Percentiles rank a stretch among this genome's conserved stretches.
Conservation (phyloP, 2,329 filamentous ascomycete species). For the Alternaria sp. region DNA sequence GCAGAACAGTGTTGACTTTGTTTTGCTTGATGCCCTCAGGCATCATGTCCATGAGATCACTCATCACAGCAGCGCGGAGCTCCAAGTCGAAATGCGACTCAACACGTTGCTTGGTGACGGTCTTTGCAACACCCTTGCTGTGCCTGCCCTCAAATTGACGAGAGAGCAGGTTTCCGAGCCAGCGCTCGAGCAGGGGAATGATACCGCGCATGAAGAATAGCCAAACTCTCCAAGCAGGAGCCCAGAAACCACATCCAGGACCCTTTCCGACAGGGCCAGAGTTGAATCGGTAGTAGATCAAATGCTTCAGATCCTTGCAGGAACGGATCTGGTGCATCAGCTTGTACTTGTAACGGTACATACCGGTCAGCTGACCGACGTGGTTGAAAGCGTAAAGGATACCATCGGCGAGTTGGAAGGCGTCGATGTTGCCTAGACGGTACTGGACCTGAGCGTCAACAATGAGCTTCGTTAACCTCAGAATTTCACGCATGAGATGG, state of each 20-base stretch:
- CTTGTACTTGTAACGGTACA: slow-evolving; percentile 99
- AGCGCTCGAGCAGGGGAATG: slow-evolving; percentile 93
- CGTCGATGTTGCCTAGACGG: slow-evolving; percentile 95
- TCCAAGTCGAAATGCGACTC: slow-evolving; percentile 98
- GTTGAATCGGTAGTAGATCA: slow-evolving; percentile 99
- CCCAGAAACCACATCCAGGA: slow-evolving; percentile 98
- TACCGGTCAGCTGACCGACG: slow-evolving; percentile 95
- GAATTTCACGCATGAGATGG: slow-evolving; percentile 97
- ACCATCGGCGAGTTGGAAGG: slow-evolving; percentile 96
- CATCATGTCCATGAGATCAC: slow-evolving; percentile 99
- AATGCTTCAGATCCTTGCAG: slow-evolving; percentile 98
- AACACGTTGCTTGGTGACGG: slow-evolving; percentile 97
- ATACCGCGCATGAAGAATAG: slow-evolving; percentile 99
- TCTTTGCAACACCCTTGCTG: slow-evolving; percentile 98
- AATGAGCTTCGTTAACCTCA: slow-evolving; percentile 94
- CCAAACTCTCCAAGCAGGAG: slow-evolving; percentile 98
- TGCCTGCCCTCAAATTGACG: slow-evolving; percentile 98
- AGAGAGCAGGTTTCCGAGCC: slow-evolving; percentile 95
- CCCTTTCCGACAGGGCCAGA: slow-evolving; percentile 96
- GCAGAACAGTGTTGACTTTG: slow-evolving; percentile 97
- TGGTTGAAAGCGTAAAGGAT: slow-evolving; percentile 99
- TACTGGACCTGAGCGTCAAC: slow-evolving; percentile 99
- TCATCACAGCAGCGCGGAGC: slow-evolving; percentile 97
- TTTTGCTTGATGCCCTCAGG: slow-evolving; percentile 99
- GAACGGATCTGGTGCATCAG: slow-evolving; percentile 99